phyloP scores from a whole-genome alignment of 257 asterid genomes.

The Osmanthus fragrans region DNA sequence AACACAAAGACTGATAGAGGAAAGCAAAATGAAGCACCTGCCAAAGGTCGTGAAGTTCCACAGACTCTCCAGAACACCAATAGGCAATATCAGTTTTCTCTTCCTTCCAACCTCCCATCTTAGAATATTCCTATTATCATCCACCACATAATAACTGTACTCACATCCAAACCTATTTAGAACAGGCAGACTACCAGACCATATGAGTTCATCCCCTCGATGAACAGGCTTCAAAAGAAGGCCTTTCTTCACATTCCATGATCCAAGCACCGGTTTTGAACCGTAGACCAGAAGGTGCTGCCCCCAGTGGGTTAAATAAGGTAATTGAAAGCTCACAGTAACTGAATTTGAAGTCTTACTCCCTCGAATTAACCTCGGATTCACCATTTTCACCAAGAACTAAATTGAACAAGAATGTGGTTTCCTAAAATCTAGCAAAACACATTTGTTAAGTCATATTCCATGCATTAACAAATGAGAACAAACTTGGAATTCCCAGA shows the following conservation, averaged over 20 bases:
- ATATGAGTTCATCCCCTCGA: too few relatives aligned
- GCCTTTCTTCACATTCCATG: constrained; percentile 93
- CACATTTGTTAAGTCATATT: too few relatives aligned
- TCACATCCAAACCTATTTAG: constrained; percentile 59
- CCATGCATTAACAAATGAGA: too few relatives aligned
- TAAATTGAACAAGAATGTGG: constrained; percentile 11
- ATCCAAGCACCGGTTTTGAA: constrained; percentile 77
- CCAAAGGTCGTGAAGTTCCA: constrained; percentile 94
- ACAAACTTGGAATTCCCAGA: too few relatives aligned
- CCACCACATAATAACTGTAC: constrained; percentile 89
- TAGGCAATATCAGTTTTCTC: constrained; percentile 66
- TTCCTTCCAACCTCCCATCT: constrained; percentile 83
- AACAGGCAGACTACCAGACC: constrained; percentile 70
- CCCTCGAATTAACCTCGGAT: constrained; percentile 47
- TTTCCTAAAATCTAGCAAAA: too few relatives aligned
- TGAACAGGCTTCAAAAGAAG: too few relatives aligned
- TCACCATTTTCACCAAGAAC: constrained; percentile 51
- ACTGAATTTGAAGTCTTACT: constrained; percentile 55
- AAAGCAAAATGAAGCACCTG: constrained; percentile 53
- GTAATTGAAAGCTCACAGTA: constrained; percentile 69
- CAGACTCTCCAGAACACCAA: constrained; percentile 65
- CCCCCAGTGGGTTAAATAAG: constrained; percentile 92
- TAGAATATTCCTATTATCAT: constrained; percentile 64
- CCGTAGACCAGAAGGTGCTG: constrained; percentile 84
- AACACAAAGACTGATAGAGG: constrained; percentile 3